A percentile compares a stretch with the other conserved stretches of the same genome.
phyloP scores from a whole-genome alignment of 2,329 filamentous ascomycete species.

The Lasiodiplodia sp. region DNA sequence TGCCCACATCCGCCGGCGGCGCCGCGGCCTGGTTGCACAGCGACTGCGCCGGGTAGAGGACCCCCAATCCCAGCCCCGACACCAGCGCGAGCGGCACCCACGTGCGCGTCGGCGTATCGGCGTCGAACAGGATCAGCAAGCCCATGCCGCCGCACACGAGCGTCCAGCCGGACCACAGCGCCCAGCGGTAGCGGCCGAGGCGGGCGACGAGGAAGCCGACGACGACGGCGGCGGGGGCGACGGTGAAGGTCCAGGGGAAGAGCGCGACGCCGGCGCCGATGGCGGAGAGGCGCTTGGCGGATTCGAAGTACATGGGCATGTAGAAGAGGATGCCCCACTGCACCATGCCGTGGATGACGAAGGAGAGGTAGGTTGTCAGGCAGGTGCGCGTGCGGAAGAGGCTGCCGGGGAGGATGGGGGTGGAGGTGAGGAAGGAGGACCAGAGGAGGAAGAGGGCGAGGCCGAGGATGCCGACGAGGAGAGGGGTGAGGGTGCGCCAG shows the following conservation, averaged over 20 bases:
- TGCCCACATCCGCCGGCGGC: conserved; percentile 48
- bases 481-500: conserved; percentile 35
- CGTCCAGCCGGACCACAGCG: conserved; percentile 41
- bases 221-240: conserved; percentile 37
- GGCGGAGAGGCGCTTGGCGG: conserved; percentile 36
- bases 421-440: conserved; percentile 34
- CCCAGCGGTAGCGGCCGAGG: conserved; percentile 37
- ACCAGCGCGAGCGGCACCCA: conserved; percentile 57
- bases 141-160: conserved; percentile 53
- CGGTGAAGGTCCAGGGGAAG: conserved; percentile 42
- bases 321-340: conserved; percentile 40
- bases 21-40: conserved; percentile 55
- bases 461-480: conserved; percentile 35
- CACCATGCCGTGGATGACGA: conserved; percentile 41
- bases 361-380: conserved; percentile 40
- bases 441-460: conserved; percentile 36
- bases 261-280: conserved; percentile 38
- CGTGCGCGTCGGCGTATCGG: conserved; percentile 43
- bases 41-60: conserved; percentile 52
- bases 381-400: conserved; percentile 42
- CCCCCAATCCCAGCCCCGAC: conserved; percentile 51
- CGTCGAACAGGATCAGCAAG: conserved; percentile 50
- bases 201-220: conserved; percentile 37
- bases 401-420: conserved; percentile 40
- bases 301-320: conserved; percentile 44